These are phyloP conservation scores for Debaryomyces sp. DNA, from an alignment of 1,139 yeast species.

Conservation along the genomic window DNA sequence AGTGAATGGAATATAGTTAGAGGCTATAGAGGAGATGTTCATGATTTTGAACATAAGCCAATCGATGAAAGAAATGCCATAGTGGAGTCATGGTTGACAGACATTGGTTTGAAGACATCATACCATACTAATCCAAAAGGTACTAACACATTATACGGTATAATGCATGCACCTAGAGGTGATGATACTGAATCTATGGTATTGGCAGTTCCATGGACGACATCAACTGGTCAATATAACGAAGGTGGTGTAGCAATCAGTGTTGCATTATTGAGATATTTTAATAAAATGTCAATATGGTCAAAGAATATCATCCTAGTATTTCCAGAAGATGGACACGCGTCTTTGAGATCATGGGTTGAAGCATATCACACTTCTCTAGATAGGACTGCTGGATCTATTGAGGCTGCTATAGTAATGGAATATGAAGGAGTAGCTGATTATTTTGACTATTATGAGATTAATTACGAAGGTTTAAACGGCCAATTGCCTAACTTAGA, in stretches of 20 bases:
- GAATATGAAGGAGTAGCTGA: conserved; percentile 76
- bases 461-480: conserved; percentile 84
- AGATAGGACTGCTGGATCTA: conserved; percentile 91
- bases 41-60: conserved; percentile 36
- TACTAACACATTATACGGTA: conserved; percentile 67
- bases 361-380: conserved; percentile 88
- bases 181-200: conserved; percentile 97
- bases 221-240: conserved; percentile 60
- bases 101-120: conserved; percentile 73
- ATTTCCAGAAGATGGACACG: conserved; percentile 71
- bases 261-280: conserved; percentile 75
- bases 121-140: conserved; percentile 35
- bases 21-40: conserved; percentile 72
- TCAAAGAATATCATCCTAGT: conserved; percentile 90
- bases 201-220: conserved; percentile 82
- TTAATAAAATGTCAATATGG: conserved; percentile 89
- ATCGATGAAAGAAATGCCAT: conserved; percentile 42
- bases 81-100: conserved; percentile 63
- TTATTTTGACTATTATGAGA: conserved; percentile 71
- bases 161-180: conserved; percentile 91
- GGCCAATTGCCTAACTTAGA: conserved; percentile 97
- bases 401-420: conserved; percentile 86
- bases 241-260: conserved; percentile 80
- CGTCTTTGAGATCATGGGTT: conserved; percentile 84
- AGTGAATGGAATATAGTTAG: conserved; percentile 92